A percentile compares a stretch with the other conserved stretches of the same genome.
These are phyloP conservation scores for Stentor coeruleus DNA, from an alignment of 73 alveolate genomes.

Conservation along the genomic window DNA sequence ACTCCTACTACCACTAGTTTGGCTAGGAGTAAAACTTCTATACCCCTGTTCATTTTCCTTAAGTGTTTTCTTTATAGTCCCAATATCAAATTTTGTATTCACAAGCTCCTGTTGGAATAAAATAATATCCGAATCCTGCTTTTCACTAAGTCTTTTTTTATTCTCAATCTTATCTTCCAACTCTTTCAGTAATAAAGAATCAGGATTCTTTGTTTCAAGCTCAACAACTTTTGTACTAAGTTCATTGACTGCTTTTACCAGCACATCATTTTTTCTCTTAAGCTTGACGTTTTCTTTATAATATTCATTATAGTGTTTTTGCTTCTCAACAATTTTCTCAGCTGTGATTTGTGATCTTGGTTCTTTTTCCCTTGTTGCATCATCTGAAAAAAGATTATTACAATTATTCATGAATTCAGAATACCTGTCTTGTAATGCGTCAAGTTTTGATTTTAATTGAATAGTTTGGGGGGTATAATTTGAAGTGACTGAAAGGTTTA, in stretches of 20 bases:
- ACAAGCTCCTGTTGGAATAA: background rate
- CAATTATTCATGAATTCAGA: background rate
- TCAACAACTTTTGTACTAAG: background rate
- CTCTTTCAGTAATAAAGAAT: background rate
- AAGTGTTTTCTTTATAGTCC: background rate
- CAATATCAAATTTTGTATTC: background rate
- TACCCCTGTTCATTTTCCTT: background rate
- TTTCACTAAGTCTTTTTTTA: background rate
- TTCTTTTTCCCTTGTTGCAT: background rate
- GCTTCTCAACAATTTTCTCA: too few species aligned
- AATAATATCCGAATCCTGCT: background rate
- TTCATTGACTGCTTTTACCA: background rate
- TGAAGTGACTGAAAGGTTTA: too few species aligned
- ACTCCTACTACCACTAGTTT: background rate
- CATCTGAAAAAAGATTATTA: background rate
- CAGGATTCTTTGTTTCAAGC: background rate
- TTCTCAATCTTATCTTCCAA: background rate
- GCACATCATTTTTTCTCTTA: background rate
- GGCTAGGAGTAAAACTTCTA: too few species aligned
- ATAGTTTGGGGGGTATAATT: too few species aligned
- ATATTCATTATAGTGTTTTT: background rate
- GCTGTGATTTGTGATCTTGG: background rate
- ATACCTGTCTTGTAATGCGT: background rate
- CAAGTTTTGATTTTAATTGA: background rate
- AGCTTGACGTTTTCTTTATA: background rate